A percentile compares a stretch with the other conserved stretches of the same genome.
phyloP scores from a whole-genome alignment of 768 basidiomycete genomes.

The Rhizopogon vulgaris region DNA sequence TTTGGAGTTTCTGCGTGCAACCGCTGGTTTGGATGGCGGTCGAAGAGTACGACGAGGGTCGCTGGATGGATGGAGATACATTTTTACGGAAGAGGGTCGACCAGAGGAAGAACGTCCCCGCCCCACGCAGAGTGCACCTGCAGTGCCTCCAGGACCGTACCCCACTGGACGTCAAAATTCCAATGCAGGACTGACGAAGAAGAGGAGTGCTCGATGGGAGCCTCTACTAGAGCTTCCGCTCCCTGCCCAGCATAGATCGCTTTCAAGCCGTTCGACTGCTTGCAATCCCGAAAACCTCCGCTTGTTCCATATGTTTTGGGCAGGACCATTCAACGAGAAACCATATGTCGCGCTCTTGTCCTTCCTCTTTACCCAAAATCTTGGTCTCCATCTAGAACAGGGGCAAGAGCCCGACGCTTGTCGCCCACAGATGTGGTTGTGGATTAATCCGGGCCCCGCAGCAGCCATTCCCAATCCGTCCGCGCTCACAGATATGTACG shows the following conservation, averaged over 20 bases:
- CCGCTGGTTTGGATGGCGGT: slow-evolving; percentile 78
- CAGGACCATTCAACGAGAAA: slow-evolving; percentile 93
- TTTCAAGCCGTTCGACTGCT: slow-evolving; percentile 32
- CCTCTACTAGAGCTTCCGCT: slow-evolving; percentile 41
- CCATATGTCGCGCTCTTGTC: slow-evolving; percentile 90
- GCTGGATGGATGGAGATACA: slow-evolving; percentile 74
- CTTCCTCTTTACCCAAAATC: slow-evolving; percentile 90
- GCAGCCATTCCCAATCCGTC: slow-evolving; percentile 75
- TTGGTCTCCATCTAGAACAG: slow-evolving; percentile 60
- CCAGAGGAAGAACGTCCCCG: slow-evolving; percentile 12
- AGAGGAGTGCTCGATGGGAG: slow-evolving; percentile 57
- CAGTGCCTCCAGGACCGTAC: slow-evolving; percentile 16
- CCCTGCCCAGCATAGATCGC: slow-evolving; percentile 37
- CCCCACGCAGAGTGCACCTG: slow-evolving; percentile 9
- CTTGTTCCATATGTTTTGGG: slow-evolving; percentile 96
- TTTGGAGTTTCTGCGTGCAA: slow-evolving; percentile 80
- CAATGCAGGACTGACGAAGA: slow-evolving; percentile 51
- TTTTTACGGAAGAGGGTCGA: slow-evolving; percentile 52
- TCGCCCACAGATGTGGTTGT: slow-evolving; percentile 89
- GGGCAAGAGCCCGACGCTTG: slow-evolving; percentile 44
- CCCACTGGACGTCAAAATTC: slow-evolving; percentile 34
- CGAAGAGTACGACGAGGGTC: slow-evolving; percentile 66
- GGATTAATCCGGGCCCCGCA: slow-evolving; percentile 94
- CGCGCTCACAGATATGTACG: slow-evolving; percentile 78
- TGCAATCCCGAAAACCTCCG: slow-evolving; percentile 78